Base-by-base conservation (phyloP, 2,329 filamentous ascomycete genomes). In the Colletotrichum ledebouriae region DNA sequence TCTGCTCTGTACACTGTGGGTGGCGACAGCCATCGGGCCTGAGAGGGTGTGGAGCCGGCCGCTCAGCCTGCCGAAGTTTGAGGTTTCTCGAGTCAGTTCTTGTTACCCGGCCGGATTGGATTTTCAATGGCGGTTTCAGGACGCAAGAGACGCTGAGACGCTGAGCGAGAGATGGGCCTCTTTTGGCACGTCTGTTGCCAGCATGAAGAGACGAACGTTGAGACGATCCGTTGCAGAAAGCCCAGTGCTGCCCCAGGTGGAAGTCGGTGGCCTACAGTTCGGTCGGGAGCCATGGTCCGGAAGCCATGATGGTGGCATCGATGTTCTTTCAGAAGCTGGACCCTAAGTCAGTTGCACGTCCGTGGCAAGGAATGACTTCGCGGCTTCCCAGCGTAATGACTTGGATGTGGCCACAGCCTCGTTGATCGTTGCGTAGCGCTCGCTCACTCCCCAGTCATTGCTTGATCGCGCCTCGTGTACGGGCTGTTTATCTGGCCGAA, bases 221-320 rank as follows among this genome's bases (percentile, higher is more conserved):
- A 22, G 46, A 53, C 44, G 57, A 62, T 62, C 25, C 29, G 12
- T 15, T 39, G 41, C 20, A 13, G 53, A n/a, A 41, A 62, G 63
- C 61, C 65, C 67, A 46, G 67, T 67, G 67, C 29, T 67, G 63
- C 67, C 67, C 67, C 62, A 69, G 62, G 67, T 62, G 52, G 67
- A 65, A 61, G 55, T 65, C 41, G 59, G 53, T 25, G 34, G 55
- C 47, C 55, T 65, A 34, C 55, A 55, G 61, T 68, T 56, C 61
- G 47, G 65, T 61, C 61, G 55, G 65, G 60, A 39, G 11, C 20
- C 12, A 17, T 33, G 12, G 39, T 33, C 55, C 22, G 33, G 33
- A n/a, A 47, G 53, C 49, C 59, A 44, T 39, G 60, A 42, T 59
- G 55, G 39, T 42, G 34, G 49, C 49, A 44, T 56, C 47, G 66